Conservation (phyloP, 805 yeast species). For the Barnettozyma salicaria region DNA sequence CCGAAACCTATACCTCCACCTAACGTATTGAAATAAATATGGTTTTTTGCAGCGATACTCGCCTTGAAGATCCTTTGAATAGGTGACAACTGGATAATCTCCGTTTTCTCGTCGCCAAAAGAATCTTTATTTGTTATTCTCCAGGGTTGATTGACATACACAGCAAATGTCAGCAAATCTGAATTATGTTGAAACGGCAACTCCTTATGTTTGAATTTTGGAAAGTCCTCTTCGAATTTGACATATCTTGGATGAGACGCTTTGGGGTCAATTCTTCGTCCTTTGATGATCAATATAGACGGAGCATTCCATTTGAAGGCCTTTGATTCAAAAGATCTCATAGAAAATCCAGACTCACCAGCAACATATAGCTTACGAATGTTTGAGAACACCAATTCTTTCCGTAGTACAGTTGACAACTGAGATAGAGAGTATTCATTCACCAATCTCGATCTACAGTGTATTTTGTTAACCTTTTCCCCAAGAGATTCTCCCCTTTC, state of each 20-base stretch:
- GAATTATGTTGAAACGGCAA: conserved; percentile 24
- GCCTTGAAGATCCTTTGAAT: conserved; percentile 48
- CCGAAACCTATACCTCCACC: conserved; percentile 90
- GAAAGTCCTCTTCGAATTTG: conserved; percentile 45
- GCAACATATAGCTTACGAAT: conserved; percentile 65
- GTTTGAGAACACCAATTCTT: conserved; percentile 38
- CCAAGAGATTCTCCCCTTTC: conserved; percentile 1
- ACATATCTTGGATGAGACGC: conserved; percentile 40
- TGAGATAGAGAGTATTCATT: conserved; percentile 36
- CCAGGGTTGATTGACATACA: conserved; percentile 72
- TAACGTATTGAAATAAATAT: conserved; percentile 59
- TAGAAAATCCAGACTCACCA: conserved; percentile 76
- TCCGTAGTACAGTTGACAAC: conserved; percentile 34
- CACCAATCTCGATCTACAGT: conserved; percentile 32
- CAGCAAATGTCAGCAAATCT: conserved; percentile 53
- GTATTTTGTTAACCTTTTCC: conserved; percentile 8
- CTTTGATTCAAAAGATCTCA: conserved; percentile 77
- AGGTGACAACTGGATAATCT: conserved; percentile 67
- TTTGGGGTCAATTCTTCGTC: conserved; percentile 31
- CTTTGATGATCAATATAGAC: conserved; percentile 62
- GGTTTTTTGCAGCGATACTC: conserved; percentile 31
- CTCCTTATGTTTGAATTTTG: conserved; percentile 30
- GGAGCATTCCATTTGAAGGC: conserved; percentile 91
- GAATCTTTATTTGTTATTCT: conserved; percentile 57
- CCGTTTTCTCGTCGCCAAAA: conserved; percentile 58